These are phyloP conservation scores for Phalaenopsis equestris DNA, from an alignment of 106 monocot genomes.

Conservation along the genomic window DNA sequence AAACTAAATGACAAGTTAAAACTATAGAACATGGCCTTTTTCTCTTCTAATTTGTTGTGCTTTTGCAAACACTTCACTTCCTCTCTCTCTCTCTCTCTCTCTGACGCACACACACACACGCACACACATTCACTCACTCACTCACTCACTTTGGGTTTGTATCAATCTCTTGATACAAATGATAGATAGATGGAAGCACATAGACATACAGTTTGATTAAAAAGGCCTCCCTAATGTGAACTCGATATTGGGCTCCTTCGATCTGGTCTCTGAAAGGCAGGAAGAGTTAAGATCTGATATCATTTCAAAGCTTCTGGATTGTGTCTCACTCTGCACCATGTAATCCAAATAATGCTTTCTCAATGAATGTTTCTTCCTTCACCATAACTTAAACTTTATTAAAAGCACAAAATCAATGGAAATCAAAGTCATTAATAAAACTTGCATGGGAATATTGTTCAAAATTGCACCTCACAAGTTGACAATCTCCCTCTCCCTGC, in stretches of 20 bases:
- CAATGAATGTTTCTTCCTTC: no score
- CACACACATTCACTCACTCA: background rate
- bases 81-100: background rate
- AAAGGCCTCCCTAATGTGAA: constrained; percentile 67
- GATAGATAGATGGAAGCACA: background rate
- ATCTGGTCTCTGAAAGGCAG: constrained; percentile 23
- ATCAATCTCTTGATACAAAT: background rate
- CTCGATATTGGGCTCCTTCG: constrained; percentile 71
- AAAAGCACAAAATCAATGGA: constrained; percentile 12
- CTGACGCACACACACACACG: no score
- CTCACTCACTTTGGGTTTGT: background rate
- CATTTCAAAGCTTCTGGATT: constrained; percentile 33
- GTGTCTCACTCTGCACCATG: constrained; percentile 19
- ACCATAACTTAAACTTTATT: background rate
- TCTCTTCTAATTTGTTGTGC: background rate
- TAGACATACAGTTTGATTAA: constrained; percentile 1
- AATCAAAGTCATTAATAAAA: background rate
- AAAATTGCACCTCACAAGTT: background rate
- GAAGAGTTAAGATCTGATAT: constrained; percentile 37
- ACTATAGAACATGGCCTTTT: background rate
- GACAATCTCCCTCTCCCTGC: background rate
- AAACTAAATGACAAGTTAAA: no score
- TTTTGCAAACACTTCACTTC: background rate
- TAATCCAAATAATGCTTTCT: no score
- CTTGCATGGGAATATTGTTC: background rate